phyloP scores from a whole-genome alignment of 305 asterid species.

The Solanum hybrid region DNA sequence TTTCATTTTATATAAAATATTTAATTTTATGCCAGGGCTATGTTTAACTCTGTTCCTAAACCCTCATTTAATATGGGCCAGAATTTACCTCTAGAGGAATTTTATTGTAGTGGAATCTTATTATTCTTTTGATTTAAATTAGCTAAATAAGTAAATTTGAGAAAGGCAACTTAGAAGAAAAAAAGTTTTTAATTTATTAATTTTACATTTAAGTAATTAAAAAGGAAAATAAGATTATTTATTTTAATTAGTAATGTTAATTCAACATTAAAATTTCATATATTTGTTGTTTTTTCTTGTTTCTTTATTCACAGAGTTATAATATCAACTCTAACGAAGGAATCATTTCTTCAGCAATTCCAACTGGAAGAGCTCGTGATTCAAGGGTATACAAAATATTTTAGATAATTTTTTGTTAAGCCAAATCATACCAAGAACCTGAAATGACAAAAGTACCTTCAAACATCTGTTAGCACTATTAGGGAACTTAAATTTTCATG shows the following conservation, averaged over 20 bases:
- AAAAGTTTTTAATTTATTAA: too few species aligned
- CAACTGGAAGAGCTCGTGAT: too few species aligned
- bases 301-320: neutral
- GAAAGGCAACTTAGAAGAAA: neutral
- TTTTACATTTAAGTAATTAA: neutral
- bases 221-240: too few species aligned
- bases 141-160: neutral
- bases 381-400: too few species aligned
- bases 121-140: too few species aligned
- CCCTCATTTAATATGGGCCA: neutral
- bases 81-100: neutral
- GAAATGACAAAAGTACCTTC: neutral
- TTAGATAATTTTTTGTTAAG: too few species aligned
- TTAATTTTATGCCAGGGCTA: too few species aligned
- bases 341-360: too few species aligned
- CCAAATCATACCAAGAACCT: neutral
- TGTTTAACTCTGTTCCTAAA: neutral
- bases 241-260: neutral
- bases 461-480: neutral
- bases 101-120: neutral
- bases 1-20: too few species aligned
- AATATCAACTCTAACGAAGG: neutral
- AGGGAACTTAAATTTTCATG: neutral
- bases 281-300: neutral
- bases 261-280: neutral